Evolutionary conservation across 495 filamentous ascomycete species (phyloP), one percentile per base, ranked within the genome.

Genomic region (Aspergillus leporis): DNA sequence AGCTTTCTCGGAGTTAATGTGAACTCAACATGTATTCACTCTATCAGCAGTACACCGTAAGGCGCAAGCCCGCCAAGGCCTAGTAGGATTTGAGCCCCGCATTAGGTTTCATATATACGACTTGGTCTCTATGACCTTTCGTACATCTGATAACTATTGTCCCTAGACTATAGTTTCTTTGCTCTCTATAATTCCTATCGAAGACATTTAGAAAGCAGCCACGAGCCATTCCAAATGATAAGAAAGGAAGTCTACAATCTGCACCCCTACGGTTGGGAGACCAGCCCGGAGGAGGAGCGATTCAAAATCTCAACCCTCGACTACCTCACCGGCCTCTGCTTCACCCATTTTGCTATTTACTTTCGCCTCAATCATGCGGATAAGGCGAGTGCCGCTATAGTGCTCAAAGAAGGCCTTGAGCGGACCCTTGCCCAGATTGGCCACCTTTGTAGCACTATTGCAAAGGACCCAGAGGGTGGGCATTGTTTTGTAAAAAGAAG

Each of bases 371-470:
- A 72, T 5, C 70, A 78, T 22, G 58, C 50, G 4, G 59, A 67
- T 32, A 73, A 66, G 54, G 12, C 34, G 41, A 66, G 48, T 16
- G 62, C 60, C 0, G 58, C 66, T 0, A 62, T 61, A 1, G 54
- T 65, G 3, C 51, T 78, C 22, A 64, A 62, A n/a, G 13, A 19
- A 9, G 73, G 73, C 30, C 70, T 81, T 21, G 70, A 76, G 51
- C 53, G 58, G 12, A 76, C 72, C 3, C 64, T 81, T 13, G 61
- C 61, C 40, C 75, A 81, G 51, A 56, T 60, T n/a, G 57, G 76
- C n/a, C 76, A 81, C 56, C 52, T 79, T 14, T 69, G 70, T 12
- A 74, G 77, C 13, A 75, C 65, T 5, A 72, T 81, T 36, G 74
- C 78, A 55, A 71, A 72, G 51, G 60, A 69, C 18, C 19, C 65